A percentile compares a stretch with the other conserved stretches of the same genome.
Evolutionary conservation across 257 asterid genomes (phyloP).

Genomic region (Solanum sejunctum): DNA sequence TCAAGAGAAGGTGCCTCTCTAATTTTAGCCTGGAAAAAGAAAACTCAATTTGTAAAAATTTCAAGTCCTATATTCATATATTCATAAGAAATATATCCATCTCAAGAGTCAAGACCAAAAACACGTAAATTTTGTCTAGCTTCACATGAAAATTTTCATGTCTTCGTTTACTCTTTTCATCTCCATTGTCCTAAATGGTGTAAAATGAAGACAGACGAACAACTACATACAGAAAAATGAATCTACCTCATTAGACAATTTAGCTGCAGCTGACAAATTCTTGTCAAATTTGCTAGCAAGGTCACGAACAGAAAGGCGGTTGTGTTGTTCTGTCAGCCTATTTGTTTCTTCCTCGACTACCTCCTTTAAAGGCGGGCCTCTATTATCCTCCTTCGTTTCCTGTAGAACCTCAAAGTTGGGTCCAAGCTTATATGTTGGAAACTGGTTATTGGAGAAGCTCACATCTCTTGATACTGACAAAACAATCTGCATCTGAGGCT

Average conservation of each 20-base stretch:
- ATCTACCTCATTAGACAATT: constrained; percentile 73
- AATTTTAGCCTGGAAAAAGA: constrained; percentile 61
- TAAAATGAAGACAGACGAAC: not conserved
- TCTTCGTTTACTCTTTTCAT: not conserved
- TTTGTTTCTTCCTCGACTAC: constrained; percentile 60
- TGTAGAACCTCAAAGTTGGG: constrained; percentile 74
- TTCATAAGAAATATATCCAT: not conserved
- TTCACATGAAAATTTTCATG: not conserved
- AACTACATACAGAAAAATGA: not conserved
- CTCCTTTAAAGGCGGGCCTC: constrained; percentile 78
- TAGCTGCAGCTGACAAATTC: constrained; percentile 93
- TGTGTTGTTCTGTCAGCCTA: constrained; percentile 70
- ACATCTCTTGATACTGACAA: constrained; percentile 63
- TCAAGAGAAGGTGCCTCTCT: constrained; percentile 86
- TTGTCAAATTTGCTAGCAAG: constrained; percentile 94
- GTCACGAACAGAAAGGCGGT: constrained; percentile 90
- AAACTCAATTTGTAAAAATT: not conserved
- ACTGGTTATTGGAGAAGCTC: constrained; percentile 52
- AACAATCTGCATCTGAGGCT: constrained; percentile 38
- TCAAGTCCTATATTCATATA: not conserved
- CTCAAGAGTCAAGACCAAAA: not conserved
- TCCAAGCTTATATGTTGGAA: constrained; percentile 84
- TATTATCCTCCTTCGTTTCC: constrained; percentile 56
- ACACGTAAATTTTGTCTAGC: not conserved
- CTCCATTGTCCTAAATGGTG: not conserved